These are phyloP conservation scores for Micractinium conductrix DNA, from an alignment of 139 green algal species.

Conservation along the genomic window DNA sequence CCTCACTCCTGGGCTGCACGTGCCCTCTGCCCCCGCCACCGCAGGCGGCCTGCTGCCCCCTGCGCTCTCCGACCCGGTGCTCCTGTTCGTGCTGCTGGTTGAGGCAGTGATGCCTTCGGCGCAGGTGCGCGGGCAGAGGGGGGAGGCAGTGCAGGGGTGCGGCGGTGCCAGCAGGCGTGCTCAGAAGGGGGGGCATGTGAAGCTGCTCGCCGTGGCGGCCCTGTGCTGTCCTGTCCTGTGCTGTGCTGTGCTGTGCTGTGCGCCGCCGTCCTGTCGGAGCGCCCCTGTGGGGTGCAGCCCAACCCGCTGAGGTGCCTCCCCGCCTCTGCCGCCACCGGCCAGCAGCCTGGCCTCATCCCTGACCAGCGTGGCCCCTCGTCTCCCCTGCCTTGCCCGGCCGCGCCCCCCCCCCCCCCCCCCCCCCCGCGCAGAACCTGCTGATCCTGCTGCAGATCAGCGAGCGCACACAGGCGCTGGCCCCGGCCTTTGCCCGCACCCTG, in stretches of 20 bases:
- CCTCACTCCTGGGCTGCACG: neutral
- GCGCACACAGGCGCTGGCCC: slow-evolving; percentile 46
- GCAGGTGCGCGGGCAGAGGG: slow-evolving; percentile 29
- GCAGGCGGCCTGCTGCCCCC: slow-evolving; percentile 32
- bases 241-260: too few relatives aligned
- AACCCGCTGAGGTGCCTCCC: too few relatives aligned
- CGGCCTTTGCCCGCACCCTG: slow-evolving; percentile 51
- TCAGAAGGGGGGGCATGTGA: too few relatives aligned
- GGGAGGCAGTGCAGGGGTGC: too few relatives aligned
- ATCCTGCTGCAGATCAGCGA: slow-evolving; percentile 61
- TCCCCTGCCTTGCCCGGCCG: neutral
- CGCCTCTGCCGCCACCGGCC: too few relatives aligned
- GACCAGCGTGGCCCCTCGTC: too few relatives aligned
- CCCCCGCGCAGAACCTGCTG: slow-evolving; percentile 58
- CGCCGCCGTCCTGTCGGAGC: too few relatives aligned
- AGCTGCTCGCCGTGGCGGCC: too few relatives aligned
- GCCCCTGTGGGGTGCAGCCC: too few relatives aligned
- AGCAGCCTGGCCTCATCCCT: too few relatives aligned
- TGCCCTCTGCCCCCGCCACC: neutral
- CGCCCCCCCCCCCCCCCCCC: neutral
- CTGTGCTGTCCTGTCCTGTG: too few relatives aligned
- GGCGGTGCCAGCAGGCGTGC: too few relatives aligned
- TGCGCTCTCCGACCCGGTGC: slow-evolving; percentile 47
- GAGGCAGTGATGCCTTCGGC: slow-evolving; percentile 69
- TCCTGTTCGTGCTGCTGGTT: slow-evolving; percentile 55